Conservation (phyloP, 2,329 filamentous ascomycete genomes). For the Blastomyces emzantsi region DNA sequence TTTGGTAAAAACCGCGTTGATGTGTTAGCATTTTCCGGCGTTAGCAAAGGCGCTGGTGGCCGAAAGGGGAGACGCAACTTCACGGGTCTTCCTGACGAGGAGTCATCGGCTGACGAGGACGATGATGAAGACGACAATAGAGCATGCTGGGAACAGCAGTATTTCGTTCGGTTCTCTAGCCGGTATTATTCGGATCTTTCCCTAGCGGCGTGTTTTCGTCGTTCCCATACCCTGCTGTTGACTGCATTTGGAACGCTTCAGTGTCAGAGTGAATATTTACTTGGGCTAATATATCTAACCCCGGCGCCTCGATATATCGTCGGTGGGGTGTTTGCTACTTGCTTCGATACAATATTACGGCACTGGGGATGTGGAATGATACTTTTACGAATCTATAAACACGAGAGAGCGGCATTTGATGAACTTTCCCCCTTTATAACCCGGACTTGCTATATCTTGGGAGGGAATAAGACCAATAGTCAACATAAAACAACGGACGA, state of each 20-base stretch:
- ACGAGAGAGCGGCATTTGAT: neutral
- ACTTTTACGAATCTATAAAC: neutral
- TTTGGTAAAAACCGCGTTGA: constrained; percentile 25
- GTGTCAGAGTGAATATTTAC: neutral
- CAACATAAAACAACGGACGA: neutral
- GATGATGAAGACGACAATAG: constrained; percentile 59
- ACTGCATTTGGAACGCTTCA: neutral
- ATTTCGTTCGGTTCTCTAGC: neutral
- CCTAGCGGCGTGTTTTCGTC: neutral
- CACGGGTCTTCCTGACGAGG: constrained; percentile 39
- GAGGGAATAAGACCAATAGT: neutral
- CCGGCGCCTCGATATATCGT: neutral
- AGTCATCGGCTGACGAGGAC: constrained; percentile 51
- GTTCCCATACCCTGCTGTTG: neutral
- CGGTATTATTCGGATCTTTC: neutral
- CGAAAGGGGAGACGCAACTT: constrained; percentile 22
- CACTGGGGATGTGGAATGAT: neutral
- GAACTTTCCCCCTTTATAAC: neutral
- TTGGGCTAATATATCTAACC: neutral
- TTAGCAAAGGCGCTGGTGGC: constrained; percentile 30
- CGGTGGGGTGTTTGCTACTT: neutral
- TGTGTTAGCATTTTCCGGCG: constrained; percentile 36
- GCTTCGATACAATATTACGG: neutral
- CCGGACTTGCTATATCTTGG: neutral
- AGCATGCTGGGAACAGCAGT: constrained; percentile 39